phyloP scores from a whole-genome alignment of 202 grass and related monocot species.

The Zoysia matrella region DNA sequence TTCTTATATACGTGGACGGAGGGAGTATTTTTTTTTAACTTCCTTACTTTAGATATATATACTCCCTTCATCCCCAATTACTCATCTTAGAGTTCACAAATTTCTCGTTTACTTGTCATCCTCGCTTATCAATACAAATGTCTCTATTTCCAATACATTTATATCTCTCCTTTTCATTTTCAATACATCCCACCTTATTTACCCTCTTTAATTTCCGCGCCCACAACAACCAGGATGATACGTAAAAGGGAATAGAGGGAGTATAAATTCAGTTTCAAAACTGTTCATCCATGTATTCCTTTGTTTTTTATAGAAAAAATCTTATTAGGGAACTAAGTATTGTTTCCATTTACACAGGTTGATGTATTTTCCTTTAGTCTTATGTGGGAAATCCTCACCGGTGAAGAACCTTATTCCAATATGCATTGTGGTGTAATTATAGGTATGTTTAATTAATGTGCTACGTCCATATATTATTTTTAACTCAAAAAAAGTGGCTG shows the following conservation, averaged over 20 bases:
- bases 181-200: no score
- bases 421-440: slow-evolving; percentile 99
- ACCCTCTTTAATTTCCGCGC: no score
- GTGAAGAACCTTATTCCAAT: slow-evolving; percentile 57
- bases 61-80: background rate
- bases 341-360: slow-evolving; percentile 60
- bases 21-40: background rate
- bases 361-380: slow-evolving; percentile 97
- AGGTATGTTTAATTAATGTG: slow-evolving; percentile 47
- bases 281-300: background rate
- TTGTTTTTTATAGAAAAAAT: slow-evolving; percentile 2
- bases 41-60: background rate
- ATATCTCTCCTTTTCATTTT: no score
- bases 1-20: no score
- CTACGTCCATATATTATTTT: background rate
- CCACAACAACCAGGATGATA: no score
- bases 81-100: no score
- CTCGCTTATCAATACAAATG: no score
- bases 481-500: background rate
- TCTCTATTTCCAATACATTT: no score
- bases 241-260: no score
- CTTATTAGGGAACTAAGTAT: slow-evolving; percentile 16
- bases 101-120: no score
- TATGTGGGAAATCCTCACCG: background rate
- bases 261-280: background rate